phyloP scores from a whole-genome alignment of 1,284 basidiomycete species.

The Fomitopsis schrenkii region DNA sequence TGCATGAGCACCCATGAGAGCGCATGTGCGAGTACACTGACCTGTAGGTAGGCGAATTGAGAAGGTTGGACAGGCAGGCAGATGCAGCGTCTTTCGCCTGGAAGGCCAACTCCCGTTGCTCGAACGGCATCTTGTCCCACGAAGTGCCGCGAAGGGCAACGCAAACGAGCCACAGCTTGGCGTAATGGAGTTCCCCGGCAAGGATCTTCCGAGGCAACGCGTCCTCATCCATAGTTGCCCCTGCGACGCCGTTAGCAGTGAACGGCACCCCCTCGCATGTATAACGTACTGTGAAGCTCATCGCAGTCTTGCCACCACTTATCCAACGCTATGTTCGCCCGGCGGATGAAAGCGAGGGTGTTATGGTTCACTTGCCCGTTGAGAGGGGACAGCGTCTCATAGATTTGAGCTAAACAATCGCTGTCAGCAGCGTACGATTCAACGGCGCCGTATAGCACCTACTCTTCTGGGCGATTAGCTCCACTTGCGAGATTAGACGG shows the following conservation, averaged over 20 bases:
- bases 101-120: slow-evolving; percentile 91
- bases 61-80: slow-evolving; percentile 77
- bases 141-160: slow-evolving; percentile 86
- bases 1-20: background rate
- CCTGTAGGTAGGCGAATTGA: slow-evolving; percentile 77
- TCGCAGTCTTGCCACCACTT: slow-evolving; percentile 90
- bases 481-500: slow-evolving; percentile 81
- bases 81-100: slow-evolving; percentile 90
- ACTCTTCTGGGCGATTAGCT: slow-evolving; percentile 91
- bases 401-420: slow-evolving; percentile 62
- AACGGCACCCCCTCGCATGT: background rate
- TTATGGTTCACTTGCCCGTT: slow-evolving; percentile 85
- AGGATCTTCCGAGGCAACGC: slow-evolving; percentile 82
- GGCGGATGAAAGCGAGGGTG: slow-evolving; percentile 81
- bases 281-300: slow-evolving; percentile 63
- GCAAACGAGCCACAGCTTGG: slow-evolving; percentile 91
- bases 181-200: slow-evolving; percentile 84
- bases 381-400: slow-evolving; percentile 82
- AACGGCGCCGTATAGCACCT: slow-evolving; percentile 16
- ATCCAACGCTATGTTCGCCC: slow-evolving; percentile 80
- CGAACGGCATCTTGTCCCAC: slow-evolving; percentile 93
- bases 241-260: slow-evolving; percentile 30
- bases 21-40: slow-evolving; percentile 26
- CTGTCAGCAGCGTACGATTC: background rate
- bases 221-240: slow-evolving; percentile 78